Evolutionary conservation across 1,284 basidiomycete genomes (phyloP).

Genomic region (Heterobasidion occidentale): DNA sequence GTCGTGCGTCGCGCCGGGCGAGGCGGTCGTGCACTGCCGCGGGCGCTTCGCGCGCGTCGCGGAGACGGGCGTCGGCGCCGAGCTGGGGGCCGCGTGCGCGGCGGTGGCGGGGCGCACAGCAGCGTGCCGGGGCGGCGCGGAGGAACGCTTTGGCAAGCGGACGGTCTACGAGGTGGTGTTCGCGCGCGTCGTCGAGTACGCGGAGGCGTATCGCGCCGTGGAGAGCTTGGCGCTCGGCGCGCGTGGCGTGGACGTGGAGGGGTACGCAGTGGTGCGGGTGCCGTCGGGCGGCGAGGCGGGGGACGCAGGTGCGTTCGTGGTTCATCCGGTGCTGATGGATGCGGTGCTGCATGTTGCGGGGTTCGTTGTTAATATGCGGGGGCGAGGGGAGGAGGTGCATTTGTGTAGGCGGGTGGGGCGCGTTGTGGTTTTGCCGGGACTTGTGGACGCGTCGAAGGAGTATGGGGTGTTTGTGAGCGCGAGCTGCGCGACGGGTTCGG

Average conservation of each 20-base stretch:
- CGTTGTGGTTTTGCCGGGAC: constrained; percentile 34
- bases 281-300: constrained; percentile 22
- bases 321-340: constrained; percentile 56
- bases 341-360: constrained; percentile 61
- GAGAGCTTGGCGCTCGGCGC: constrained; percentile 41
- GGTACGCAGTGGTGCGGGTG: constrained; percentile 39
- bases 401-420: constrained; percentile 52
- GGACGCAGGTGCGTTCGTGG: constrained; percentile 24
- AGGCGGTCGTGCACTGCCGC: constrained; percentile 35
- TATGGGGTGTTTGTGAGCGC: constrained; percentile 47
- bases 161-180: constrained; percentile 60
- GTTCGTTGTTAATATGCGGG: constrained; percentile 56
- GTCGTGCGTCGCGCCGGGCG: constrained; percentile 25
- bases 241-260: constrained; percentile 35
- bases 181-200: constrained; percentile 60
- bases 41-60: constrained; percentile 20
- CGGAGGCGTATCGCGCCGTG: constrained; percentile 48
- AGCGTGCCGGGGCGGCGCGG: constrained; percentile 1
- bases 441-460: constrained; percentile 29
- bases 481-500: constrained; percentile 27
- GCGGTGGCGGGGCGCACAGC: no score
- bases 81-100: no score
- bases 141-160: constrained; percentile 47
- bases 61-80: no score
- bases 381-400: constrained; percentile 41